Evolutionary conservation across 169 alveolate species (phyloP).

Genomic region (Plasmodium reichenowi): DNA sequence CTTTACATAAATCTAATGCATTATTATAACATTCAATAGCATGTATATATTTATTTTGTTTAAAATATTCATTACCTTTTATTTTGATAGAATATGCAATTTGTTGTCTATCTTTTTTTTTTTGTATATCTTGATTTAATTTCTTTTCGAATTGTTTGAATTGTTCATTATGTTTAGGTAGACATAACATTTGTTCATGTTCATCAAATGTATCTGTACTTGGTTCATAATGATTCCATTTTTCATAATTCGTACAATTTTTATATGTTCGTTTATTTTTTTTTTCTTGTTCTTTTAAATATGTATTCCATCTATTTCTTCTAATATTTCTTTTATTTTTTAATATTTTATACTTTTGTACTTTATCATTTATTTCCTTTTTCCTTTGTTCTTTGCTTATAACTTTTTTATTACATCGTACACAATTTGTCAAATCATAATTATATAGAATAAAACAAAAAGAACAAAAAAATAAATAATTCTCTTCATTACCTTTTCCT

Average conservation of each 20-base stretch:
- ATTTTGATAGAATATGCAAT: constrained; percentile 23
- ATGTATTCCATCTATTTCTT: constrained; percentile 34
- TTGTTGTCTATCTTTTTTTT: constrained; percentile 23
- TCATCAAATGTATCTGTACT: constrained; percentile 55
- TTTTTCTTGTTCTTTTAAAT: background rate
- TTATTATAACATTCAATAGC: constrained; percentile 56
- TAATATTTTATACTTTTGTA: constrained; percentile 6
- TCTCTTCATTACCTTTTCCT: constrained; percentile 19
- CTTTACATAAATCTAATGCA: constrained; percentile 31
- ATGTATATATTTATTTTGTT: constrained; percentile 24
- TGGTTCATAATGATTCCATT: constrained; percentile 69
- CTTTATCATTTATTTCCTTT: constrained; percentile 36
- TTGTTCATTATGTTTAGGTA: constrained; percentile 13
- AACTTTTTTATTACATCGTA: constrained; percentile 24
- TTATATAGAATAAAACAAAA: constrained; percentile 31
- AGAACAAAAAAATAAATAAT: constrained; percentile 28
- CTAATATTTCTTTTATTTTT: constrained; percentile 48
- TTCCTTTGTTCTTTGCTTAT: constrained; percentile 44
- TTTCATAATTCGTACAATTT: constrained; percentile 18
- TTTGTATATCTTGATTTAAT: constrained; percentile 24
- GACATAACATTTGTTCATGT: constrained; percentile 21
- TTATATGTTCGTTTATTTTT: background rate
- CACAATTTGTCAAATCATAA: constrained; percentile 9
- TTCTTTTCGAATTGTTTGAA: constrained; percentile 22
- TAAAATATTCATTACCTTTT: constrained; percentile 37